A percentile compares a stretch with the other conserved stretches of the same genome.
Conservation (phyloP, 1,139 yeast species). For the Hansenula lynferdii region DNA sequence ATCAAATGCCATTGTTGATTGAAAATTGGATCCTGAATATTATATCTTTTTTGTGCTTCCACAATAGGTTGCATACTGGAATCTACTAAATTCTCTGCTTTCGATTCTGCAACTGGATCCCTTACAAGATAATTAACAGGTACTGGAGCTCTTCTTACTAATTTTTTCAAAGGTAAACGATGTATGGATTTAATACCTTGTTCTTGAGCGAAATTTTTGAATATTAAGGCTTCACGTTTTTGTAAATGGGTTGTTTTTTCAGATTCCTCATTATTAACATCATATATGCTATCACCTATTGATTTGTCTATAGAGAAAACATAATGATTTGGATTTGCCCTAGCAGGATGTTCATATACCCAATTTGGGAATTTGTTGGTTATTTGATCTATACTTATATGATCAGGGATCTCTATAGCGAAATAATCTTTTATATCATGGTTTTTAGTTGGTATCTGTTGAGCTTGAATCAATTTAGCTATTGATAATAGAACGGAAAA, state of each 20-base stretch:
- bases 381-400: slow-evolving; percentile 23
- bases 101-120: no score
- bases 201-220: slow-evolving; percentile 3
- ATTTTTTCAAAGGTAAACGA: slow-evolving; percentile 41
- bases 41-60: slow-evolving; percentile 47
- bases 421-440: slow-evolving; percentile 41
- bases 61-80: slow-evolving; percentile 40
- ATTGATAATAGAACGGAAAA: not conserved
- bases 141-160: slow-evolving; percentile 42
- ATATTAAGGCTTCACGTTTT: slow-evolving; percentile 21
- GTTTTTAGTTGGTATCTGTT: slow-evolving; percentile 26
- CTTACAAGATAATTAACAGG: no score
- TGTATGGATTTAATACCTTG: slow-evolving; percentile 40
- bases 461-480: not conserved
- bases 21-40: slow-evolving; percentile 78
- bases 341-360: slow-evolving; percentile 53
- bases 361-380: slow-evolving; percentile 32
- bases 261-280: slow-evolving; percentile 17
- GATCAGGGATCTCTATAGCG: slow-evolving; percentile 50
- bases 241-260: slow-evolving; percentile 21
- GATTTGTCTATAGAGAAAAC: slow-evolving; percentile 52
- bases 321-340: slow-evolving; percentile 54
- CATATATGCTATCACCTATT: slow-evolving; percentile 10
- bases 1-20: slow-evolving; percentile 85
- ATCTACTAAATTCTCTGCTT: no score